Conservation (phyloP, 805 yeast species). For the Kockiozyma suomiensis region DNA sequence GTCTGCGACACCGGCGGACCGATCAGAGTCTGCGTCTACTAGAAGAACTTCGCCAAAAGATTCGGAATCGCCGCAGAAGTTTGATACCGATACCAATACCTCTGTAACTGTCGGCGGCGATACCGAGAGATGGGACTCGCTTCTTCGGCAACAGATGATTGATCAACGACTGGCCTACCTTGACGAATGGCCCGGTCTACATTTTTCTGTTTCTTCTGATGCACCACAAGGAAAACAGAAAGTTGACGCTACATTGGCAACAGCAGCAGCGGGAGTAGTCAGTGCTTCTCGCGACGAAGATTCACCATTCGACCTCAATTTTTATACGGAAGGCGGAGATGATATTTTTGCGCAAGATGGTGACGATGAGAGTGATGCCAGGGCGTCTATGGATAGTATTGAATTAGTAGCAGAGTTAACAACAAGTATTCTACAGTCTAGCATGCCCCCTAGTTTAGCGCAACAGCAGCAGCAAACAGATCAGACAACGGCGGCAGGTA, state of each 20-base stretch:
- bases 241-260: neutral
- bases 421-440: slow-evolving; percentile 8
- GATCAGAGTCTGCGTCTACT: slow-evolving; percentile 7
- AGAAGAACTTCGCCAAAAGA: neutral
- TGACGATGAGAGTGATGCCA: slow-evolving; percentile 8
- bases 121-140: slow-evolving; percentile 1
- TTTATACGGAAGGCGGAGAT: neutral
- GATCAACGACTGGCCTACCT: slow-evolving; percentile 4
- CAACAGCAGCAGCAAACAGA: neutral
- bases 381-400: slow-evolving; percentile 12
- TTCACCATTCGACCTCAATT: neutral
- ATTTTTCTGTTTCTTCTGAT: neutral
- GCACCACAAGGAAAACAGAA: neutral
- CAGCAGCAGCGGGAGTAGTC: neutral
- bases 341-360: slow-evolving; percentile 2
- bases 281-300: neutral
- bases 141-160: slow-evolving; percentile 7
- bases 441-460: neutral
- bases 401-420: slow-evolving; percentile 15
- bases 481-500: neutral
- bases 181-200: slow-evolving; percentile 3
- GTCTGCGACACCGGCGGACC: slow-evolving; percentile 3
- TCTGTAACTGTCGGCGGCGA: neutral
- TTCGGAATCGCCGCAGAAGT: neutral
- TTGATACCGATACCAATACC: slow-evolving; percentile 2